Base-by-base conservation (phyloP, 1,139 yeast genomes). In the Debaryomyces nepalensis region DNA sequence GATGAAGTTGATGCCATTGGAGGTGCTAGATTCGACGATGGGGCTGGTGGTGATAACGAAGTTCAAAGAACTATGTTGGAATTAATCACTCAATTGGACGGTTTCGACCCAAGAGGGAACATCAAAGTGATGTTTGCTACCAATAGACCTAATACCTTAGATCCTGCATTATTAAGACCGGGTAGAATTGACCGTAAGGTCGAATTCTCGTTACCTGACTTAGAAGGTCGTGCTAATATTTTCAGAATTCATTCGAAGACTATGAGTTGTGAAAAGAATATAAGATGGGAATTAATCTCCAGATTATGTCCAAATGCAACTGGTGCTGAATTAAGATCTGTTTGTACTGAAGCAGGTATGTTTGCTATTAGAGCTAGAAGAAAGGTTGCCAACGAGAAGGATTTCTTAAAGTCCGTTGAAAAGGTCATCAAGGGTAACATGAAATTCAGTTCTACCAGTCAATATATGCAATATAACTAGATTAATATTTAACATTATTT, bases 41-140 rank as follows among this genome's bases (percentile, higher is more conserved):
- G 98, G 55, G 99, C 98, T 14, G 99, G 99, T 55, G 99, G 99
- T 57, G 99, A 93, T 67, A 93, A 91, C 63, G 99, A 93, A 73
- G 99, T 93, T 43, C 99, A 93, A 70, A 82, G 99, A 74, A 93
- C 99, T 43, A 93, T 93, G 99, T 80, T 93, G 81, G 99, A 93
- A 67, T 81, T 93, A 58, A 91, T 93, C 61, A 90, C 98, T 31
- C 99, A 93, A 66, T 76, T 93, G 58, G 99, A 93, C 67, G 99
- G 99, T 44, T 93, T 93, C 65, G 99, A 93, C 60, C 96, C 99
- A 47, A 84, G 98, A 68, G 98, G 98, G 59, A 93, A 93, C 66
- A 93, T 93, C 66, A 93, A 93, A 73, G 99, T 93, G 43, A 93
- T 93, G 98, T 93, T 93, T 70, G 99, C 99, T 36, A 93, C 99